These are phyloP conservation scores for Daldinia caldariorum DNA, from an alignment of 495 filamentous ascomycete genomes.

Conservation along the genomic window DNA sequence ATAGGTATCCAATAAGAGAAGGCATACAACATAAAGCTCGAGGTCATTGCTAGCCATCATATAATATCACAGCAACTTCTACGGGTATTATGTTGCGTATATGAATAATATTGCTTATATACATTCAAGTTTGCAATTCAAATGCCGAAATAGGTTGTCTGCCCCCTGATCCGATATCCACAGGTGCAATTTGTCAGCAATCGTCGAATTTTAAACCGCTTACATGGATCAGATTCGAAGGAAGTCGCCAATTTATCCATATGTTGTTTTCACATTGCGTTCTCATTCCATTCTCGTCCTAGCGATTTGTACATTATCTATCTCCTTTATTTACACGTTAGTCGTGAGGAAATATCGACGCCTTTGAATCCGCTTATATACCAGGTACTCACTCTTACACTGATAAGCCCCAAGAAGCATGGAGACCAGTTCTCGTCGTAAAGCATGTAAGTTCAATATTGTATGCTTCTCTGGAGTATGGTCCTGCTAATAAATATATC, in stretches of 20 bases:
- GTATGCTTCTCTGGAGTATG: neutral
- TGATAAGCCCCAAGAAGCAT: constrained; percentile 11
- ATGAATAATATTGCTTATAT: neutral
- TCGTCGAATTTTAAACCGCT: neutral
- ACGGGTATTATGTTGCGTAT: neutral
- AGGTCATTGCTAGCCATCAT: neutral
- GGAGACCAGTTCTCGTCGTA: constrained; percentile 46
- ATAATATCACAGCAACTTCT: neutral
- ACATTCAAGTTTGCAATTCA: neutral
- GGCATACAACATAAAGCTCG: neutral
- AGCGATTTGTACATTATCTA: neutral
- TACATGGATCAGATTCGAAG: neutral
- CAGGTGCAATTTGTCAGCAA: neutral
- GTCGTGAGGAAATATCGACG: neutral
- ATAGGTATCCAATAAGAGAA: no score
- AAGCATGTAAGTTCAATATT: constrained; percentile 38
- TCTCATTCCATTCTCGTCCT: neutral
- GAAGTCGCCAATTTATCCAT: neutral
- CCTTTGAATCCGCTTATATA: neutral
- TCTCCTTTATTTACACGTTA: neutral
- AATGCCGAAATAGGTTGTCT: neutral
- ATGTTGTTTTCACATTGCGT: neutral
- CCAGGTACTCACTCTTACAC: neutral
- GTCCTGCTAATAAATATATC: neutral
- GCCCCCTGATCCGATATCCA: neutral